phyloP scores from a whole-genome alignment of 78 protist genomes.

The Dictyostelium citrinum region DNA sequence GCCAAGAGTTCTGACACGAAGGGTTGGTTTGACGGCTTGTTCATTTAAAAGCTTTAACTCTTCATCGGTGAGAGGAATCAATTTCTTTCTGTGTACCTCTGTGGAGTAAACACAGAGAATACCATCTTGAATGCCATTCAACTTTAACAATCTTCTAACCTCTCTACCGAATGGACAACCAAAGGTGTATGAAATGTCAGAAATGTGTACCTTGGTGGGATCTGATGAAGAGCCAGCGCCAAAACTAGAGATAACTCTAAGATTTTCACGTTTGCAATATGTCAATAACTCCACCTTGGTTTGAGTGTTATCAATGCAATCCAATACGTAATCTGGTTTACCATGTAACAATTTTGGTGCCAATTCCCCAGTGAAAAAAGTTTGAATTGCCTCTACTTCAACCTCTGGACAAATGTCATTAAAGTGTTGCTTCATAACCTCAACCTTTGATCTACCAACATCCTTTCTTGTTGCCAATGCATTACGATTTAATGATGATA shows the following conservation, averaged over 20 bases:
- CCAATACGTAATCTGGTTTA: conserved; percentile 77
- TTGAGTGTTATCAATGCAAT: conserved; percentile 80
- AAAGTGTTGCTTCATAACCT: conserved; percentile 11
- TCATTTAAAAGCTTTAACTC: conserved; percentile 17
- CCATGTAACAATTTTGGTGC: conserved; percentile 46
- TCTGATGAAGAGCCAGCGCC: conserved; percentile 88
- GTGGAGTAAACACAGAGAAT: conserved; percentile 49
- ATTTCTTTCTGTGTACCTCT: conserved; percentile 17
- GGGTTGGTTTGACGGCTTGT: conserved; percentile 39
- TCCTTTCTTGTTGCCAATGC: conserved; percentile 76
- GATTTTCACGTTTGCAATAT: conserved; percentile 30
- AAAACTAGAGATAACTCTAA: conserved; percentile 66
- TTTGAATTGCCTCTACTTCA: conserved; percentile 53
- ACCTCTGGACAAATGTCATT: conserved; percentile 52
- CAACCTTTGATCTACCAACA: conserved; percentile 84
- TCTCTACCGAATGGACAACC: conserved; percentile 37
- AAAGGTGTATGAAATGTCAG: conserved; percentile 31
- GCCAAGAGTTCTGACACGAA: conserved; percentile 47
- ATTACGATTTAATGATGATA: conserved; percentile 85
- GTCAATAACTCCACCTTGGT: conserved; percentile 78
- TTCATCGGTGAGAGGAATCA: conserved; percentile 54
- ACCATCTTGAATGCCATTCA: conserved; percentile 38
- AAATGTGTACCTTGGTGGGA: conserved; percentile 48
- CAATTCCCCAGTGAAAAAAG: conserved; percentile 42
- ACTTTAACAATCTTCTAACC: not conserved